phyloP scores from a whole-genome alignment of 2,329 filamentous ascomycete species.

The Sclerotinia trifoliorum region DNA sequence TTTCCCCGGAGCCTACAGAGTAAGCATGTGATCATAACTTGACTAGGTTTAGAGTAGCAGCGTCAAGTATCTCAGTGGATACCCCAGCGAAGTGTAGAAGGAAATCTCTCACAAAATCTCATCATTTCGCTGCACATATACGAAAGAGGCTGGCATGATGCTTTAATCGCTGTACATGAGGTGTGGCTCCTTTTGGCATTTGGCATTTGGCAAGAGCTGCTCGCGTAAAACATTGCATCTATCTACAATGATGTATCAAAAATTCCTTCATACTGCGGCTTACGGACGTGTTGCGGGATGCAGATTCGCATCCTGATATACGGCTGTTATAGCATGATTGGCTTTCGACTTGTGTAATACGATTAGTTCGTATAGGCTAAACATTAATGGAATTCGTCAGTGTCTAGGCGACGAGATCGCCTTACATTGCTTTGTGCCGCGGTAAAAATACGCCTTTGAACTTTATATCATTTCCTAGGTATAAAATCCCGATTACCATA shows the following conservation, averaged over 20 bases:
- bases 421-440: not conserved
- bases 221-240: not conserved
- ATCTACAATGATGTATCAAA: not conserved
- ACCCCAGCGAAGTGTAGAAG: not conserved
- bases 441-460: conserved; percentile 1
- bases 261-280: not conserved
- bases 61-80: conserved; percentile 5
- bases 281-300: not conserved
- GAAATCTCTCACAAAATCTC: not conserved
- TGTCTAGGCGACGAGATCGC: conserved; percentile 17
- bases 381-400: not conserved
- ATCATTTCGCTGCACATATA: conserved; percentile 4
- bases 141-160: not conserved
- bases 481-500: not conserved
- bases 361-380: conserved; percentile 1
- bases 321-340: not conserved
- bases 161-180: not conserved
- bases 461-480: not conserved
- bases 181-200: not conserved
- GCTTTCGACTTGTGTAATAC: not conserved
- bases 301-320: not conserved
- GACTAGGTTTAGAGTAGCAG: not conserved
- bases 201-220: not conserved
- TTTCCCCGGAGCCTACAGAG: conserved; percentile 22
- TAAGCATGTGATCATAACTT: conserved; percentile 19